Percentiles rank a stretch among this genome's conserved stretches.
Conservation (phyloP, 1,284 basidiomycete species). For the Xerocomus tenax region DNA sequence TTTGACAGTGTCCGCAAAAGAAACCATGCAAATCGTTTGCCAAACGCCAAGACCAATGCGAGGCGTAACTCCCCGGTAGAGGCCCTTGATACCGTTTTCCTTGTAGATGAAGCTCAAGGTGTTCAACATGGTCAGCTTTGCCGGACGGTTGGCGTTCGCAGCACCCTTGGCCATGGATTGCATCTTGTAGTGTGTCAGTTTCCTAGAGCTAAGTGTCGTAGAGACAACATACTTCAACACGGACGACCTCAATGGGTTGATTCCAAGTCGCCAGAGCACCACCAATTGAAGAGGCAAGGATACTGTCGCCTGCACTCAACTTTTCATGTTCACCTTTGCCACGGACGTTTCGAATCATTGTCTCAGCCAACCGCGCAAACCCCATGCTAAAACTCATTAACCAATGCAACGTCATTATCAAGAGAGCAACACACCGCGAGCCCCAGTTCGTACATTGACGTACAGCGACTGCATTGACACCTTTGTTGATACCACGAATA, state of each 20-base stretch:
- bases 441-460: conserved; percentile 99
- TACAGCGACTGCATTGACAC: conserved; percentile 96
- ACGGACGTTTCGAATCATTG: conserved; percentile 64
- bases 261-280: conserved; percentile 99
- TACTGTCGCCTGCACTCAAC: conserved; percentile 77
- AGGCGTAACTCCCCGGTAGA: conserved; percentile 96
- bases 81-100: conserved; percentile 92
- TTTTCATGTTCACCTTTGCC: conserved; percentile 73
- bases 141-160: conserved; percentile 67
- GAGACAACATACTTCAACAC: conserved; percentile 62
- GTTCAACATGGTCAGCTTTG: conserved; percentile 86
- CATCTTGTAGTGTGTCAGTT: conserved; percentile 54
- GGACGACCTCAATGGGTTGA: conserved; percentile 96
- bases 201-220: neutral
- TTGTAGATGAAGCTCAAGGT: conserved; percentile 90
- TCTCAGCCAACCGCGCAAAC: conserved; percentile 90
- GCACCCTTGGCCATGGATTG: conserved; percentile 92
- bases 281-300: conserved; percentile 82
- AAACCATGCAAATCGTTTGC: conserved; percentile 98
- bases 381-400: conserved; percentile 65
- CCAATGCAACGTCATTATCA: neutral
- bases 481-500: conserved; percentile 96
- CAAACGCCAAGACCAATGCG: conserved; percentile 93
- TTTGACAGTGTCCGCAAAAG: conserved; percentile 92
- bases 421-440: conserved; percentile 58